Evolutionary conservation across 139 green algal genomes (phyloP).

Genomic region (Coelastrella sp.): DNA sequence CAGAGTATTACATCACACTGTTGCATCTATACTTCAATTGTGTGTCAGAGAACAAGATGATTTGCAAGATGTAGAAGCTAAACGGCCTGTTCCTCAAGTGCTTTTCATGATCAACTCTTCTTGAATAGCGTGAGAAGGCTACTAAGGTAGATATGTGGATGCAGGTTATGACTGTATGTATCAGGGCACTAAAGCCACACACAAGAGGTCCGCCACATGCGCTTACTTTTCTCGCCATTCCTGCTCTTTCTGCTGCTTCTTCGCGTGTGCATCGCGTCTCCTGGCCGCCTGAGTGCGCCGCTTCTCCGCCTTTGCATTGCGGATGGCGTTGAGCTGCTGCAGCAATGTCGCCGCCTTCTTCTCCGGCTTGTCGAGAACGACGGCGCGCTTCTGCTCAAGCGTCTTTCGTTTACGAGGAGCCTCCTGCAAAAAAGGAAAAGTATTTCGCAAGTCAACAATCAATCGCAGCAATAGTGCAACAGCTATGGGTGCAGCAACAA

Average conservation of each 20-base stretch:
- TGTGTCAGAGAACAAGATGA: too few relatives aligned
- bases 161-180: background rate
- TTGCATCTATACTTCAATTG: too few relatives aligned
- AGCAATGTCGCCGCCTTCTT: slow-evolving; percentile 79
- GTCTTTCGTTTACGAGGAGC: slow-evolving; percentile 74
- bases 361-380: slow-evolving; percentile 79
- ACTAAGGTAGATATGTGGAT: background rate
- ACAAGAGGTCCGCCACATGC: too few relatives aligned
- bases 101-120: too few relatives aligned
- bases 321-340: slow-evolving; percentile 94
- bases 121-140: too few relatives aligned
- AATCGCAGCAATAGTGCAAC: too few relatives aligned
- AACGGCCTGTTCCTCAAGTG: too few relatives aligned
- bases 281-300: slow-evolving; percentile 60
- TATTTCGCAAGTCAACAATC: background rate
- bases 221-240: slow-evolving; percentile 41
- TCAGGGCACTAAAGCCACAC: background rate
- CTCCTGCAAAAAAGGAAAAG: slow-evolving; percentile 53
- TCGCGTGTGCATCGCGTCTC: slow-evolving; percentile 54
- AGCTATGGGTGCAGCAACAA: too few relatives aligned
- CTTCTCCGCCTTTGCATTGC: slow-evolving; percentile 89
- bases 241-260: slow-evolving; percentile 67
- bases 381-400: slow-evolving; percentile 87
- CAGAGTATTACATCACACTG: too few relatives aligned
- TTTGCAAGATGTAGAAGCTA: too few relatives aligned